Evolutionary conservation across 768 basidiomycete species (phyloP).

Genomic region (Psilocybe sp.): DNA sequence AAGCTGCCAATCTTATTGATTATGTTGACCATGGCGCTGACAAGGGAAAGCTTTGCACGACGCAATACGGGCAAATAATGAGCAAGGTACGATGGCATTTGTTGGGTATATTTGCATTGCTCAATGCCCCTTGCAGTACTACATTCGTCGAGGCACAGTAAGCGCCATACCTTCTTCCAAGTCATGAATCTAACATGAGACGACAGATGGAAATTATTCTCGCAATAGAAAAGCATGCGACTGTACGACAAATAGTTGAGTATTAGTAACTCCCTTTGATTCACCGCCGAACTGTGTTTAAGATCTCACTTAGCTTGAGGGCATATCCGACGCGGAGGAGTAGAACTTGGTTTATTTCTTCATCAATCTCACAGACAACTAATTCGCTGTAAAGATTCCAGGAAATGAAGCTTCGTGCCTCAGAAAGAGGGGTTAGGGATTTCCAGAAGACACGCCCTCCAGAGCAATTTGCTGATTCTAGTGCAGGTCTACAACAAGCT

Average conservation of each 20-base stretch:
- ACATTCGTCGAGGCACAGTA: conserved; percentile 71
- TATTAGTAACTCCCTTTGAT: conserved; percentile 21
- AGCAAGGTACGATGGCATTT: conserved; percentile 55
- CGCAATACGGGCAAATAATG: conserved; percentile 84
- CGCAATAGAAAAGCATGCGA: conserved; percentile 50
- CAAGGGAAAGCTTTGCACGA: conserved; percentile 48
- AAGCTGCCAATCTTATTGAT: conserved; percentile 58
- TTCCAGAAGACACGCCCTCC: not conserved
- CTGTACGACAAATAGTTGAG: conserved; percentile 62
- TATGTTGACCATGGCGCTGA: conserved; percentile 29
- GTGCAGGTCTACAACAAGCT: conserved; percentile 61
- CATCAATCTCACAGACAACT: not conserved
- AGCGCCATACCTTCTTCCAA: conserved; percentile 5
- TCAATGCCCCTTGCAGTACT: conserved; percentile 48
- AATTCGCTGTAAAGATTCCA: conserved; percentile 44
- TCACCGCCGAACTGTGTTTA: not conserved
- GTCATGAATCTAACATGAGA: not conserved
- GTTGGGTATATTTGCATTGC: not conserved
- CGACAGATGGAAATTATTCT: conserved; percentile 67
- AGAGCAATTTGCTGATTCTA: not conserved
- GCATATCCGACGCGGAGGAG: conserved; percentile 67
- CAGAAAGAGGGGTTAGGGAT: conserved; percentile 65
- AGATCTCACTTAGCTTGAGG: conserved; percentile 49
- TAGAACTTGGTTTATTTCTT: conserved; percentile 23
- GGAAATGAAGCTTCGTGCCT: conserved; percentile 65